Conservation (phyloP, 192 early-diverging fungal genomes). For the Diversispora eburnea region DNA sequence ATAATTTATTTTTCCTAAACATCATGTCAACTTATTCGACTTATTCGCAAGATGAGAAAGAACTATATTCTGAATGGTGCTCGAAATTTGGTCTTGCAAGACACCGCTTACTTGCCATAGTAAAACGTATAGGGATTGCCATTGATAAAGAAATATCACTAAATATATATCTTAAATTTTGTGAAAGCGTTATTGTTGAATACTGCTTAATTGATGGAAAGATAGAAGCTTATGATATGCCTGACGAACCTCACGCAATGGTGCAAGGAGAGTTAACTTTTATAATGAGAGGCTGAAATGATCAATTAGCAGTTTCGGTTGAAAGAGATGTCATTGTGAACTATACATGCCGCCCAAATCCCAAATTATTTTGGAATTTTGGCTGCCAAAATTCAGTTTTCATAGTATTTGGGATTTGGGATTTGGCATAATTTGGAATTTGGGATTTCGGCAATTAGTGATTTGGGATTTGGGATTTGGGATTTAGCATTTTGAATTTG, state of each 20-base stretch:
- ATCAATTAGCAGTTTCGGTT: background rate
- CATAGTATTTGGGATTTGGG: no score
- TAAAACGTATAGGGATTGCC: constrained; percentile 1
- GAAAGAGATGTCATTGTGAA: background rate
- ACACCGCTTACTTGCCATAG: constrained; percentile 9
- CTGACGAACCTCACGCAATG: background rate
- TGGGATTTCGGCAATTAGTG: no score
- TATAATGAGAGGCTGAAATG: background rate
- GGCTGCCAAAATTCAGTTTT: no score
- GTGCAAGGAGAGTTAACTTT: background rate
- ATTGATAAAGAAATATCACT: constrained; percentile 19
- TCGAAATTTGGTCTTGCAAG: constrained; percentile 5
- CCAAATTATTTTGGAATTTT: no score
- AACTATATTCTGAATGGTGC: background rate
- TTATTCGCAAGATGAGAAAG: no score
- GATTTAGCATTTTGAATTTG: no score
- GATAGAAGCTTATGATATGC: constrained; percentile 13
- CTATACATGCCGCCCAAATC: no score
- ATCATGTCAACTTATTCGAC: no score
- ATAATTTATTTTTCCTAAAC: no score
- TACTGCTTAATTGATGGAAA: constrained; percentile 15
- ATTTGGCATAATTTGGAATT: no score
- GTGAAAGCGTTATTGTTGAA: constrained; percentile 5
- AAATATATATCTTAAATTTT: constrained; percentile 9
- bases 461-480: no score